These are phyloP conservation scores for Pyrenophora graminea DNA, from an alignment of 2,329 filamentous ascomycete species.

Conservation along the genomic window DNA sequence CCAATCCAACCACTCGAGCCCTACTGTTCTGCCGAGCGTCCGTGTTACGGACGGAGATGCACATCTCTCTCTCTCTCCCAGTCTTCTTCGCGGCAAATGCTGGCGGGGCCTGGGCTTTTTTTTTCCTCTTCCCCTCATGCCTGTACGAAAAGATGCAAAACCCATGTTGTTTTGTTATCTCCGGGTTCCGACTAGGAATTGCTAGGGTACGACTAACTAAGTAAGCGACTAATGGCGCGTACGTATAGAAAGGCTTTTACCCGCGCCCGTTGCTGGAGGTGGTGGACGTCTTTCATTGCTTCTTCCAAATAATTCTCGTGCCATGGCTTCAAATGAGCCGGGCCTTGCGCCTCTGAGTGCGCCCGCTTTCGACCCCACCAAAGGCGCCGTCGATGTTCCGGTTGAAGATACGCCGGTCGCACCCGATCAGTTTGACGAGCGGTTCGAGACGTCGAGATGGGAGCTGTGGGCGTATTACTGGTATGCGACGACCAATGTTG, in stretches of 20 bases:
- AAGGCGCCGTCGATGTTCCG: constrained; percentile 25
- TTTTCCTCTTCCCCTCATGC: background rate
- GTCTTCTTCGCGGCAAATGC: too few relatives aligned
- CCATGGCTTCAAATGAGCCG: constrained; percentile 29
- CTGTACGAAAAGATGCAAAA: background rate
- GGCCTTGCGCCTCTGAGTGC: constrained; percentile 29
- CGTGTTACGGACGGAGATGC: too few relatives aligned
- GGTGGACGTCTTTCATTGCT: background rate
- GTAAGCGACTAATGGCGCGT: constrained; percentile 9
- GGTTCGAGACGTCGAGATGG: constrained; percentile 55
- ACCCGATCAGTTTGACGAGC: constrained; percentile 60
- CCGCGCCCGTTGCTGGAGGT: background rate
- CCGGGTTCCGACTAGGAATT: constrained; percentile 10
- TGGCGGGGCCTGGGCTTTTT: constrained; percentile 4
- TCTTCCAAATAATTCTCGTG: background rate
- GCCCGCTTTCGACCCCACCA: constrained; percentile 24
- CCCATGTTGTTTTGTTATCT: constrained; percentile 9
- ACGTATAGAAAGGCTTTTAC: constrained; percentile 8
- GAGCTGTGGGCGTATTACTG: constrained; percentile 64
- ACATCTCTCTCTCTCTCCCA: background rate
- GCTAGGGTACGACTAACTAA: constrained; percentile 6
- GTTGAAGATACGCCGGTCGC: constrained; percentile 50
- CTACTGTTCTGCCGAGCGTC: too few relatives aligned
- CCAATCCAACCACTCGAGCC: constrained; percentile 1
- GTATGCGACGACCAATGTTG: constrained; percentile 28